Evolutionary conservation across 495 filamentous ascomycete species (phyloP).

Genomic region (Beverwykella pulmonaria): DNA sequence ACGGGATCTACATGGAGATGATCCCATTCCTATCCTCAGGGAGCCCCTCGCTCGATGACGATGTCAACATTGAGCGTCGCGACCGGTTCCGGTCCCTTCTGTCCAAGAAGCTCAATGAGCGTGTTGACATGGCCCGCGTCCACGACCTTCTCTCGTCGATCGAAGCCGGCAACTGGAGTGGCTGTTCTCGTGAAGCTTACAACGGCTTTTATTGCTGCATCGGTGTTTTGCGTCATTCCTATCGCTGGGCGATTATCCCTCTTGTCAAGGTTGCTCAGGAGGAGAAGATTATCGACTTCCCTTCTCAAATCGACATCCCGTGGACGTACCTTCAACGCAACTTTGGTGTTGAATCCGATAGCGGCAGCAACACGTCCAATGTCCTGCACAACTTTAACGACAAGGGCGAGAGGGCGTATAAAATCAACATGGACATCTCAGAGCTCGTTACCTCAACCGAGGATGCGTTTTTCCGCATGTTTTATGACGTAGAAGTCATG

Average conservation of each 20-base stretch:
- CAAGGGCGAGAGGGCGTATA: slow-evolving; percentile 3
- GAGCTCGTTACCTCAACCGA: neutral
- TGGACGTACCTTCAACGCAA: neutral
- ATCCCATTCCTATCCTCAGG: too few species aligned
- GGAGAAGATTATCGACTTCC: neutral
- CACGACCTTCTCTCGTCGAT: neutral
- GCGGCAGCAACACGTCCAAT: slow-evolving; percentile 2
- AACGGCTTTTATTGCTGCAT: slow-evolving; percentile 3
- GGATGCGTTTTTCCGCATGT: slow-evolving; percentile 16
- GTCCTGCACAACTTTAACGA: slow-evolving; percentile 12
- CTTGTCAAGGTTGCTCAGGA: neutral
- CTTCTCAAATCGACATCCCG: neutral
- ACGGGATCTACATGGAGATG: too few species aligned
- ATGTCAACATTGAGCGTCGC: too few species aligned
- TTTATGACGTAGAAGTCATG: slow-evolving; percentile 6
- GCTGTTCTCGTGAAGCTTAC: neutral
- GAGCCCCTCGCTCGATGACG: too few species aligned
- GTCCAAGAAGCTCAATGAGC: too few species aligned
- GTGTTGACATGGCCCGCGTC: too few species aligned
- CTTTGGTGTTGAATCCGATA: neutral
- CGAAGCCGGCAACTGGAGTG: neutral
- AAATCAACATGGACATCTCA: slow-evolving; percentile 14
- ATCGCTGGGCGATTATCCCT: neutral
- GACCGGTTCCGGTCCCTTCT: too few species aligned
- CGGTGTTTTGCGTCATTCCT: neutral